Conservation (phyloP, 2,329 filamentous ascomycete species). For the Dothidotthia symphoricarpi region DNA sequence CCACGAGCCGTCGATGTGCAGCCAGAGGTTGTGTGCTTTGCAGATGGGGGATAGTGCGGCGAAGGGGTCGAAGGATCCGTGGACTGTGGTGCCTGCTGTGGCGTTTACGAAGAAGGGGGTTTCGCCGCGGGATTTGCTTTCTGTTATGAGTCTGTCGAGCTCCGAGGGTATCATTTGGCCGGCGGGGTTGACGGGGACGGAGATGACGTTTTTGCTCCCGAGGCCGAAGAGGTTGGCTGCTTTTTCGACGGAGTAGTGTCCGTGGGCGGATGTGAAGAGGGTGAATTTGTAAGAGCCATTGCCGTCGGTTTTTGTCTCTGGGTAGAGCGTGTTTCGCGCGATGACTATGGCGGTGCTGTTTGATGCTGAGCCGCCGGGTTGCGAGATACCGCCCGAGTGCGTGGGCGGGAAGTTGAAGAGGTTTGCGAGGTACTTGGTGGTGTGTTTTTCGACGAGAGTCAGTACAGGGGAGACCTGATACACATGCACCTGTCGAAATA, state of each 20-base stretch:
- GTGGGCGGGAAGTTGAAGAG: conserved; percentile 58
- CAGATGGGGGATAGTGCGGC: conserved; percentile 68
- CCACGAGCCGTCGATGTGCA: conserved; percentile 93
- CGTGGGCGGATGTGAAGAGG: conserved; percentile 83
- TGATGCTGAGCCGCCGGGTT: conserved; percentile 78
- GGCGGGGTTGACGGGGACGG: conserved; percentile 68
- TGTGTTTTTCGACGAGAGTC: conserved; percentile 83
- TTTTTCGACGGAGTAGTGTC: conserved; percentile 94
- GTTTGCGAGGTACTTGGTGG: conserved; percentile 67
- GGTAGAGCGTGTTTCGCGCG: conserved; percentile 82
- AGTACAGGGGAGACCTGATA: conserved; percentile 91
- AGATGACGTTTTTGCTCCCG: conserved; percentile 69
- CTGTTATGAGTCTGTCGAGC: conserved; percentile 62
- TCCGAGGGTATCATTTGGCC: conserved; percentile 70
- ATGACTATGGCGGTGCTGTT: conserved; percentile 84
- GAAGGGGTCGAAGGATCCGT: conserved; percentile 85
- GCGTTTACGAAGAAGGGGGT: conserved; percentile 94
- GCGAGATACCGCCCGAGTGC: conserved; percentile 68
- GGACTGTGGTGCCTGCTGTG: conserved; percentile 90
- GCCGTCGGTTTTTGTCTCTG: conserved; percentile 71
- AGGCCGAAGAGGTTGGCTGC: conserved; percentile 88
- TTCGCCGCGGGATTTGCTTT: conserved; percentile 64
- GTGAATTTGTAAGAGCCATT: conserved; percentile 66
- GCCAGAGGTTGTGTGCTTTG: conserved; percentile 72
- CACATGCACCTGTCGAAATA: conserved; percentile 65